These are phyloP conservation scores for Tuber calosporum DNA, from an alignment of 495 filamentous ascomycete genomes.

Conservation along the genomic window DNA sequence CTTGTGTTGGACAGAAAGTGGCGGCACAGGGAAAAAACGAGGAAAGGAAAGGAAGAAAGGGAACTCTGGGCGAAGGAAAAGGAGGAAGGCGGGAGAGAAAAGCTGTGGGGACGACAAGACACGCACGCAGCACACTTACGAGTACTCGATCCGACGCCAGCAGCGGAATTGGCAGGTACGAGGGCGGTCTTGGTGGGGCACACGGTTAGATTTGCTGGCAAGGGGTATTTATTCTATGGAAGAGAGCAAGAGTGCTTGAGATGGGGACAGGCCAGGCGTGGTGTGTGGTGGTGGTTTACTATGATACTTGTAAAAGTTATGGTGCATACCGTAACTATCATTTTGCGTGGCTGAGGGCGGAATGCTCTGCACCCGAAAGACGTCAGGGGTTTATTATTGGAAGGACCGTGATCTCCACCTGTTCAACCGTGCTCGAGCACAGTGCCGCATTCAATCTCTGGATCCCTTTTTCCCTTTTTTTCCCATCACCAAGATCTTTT, in stretches of 20 bases:
- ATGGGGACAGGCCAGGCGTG: background rate
- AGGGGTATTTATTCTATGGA: slow-evolving; percentile 15
- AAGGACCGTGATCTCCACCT: slow-evolving; percentile 28
- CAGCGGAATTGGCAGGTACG: slow-evolving; percentile 36
- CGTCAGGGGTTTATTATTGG: slow-evolving; percentile 35
- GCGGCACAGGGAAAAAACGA: slow-evolving; percentile 40
- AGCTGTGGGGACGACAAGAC: slow-evolving; percentile 25
- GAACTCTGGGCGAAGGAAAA: slow-evolving; percentile 38
- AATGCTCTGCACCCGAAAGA: slow-evolving; percentile 28
- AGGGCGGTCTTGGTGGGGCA: slow-evolving; percentile 25
- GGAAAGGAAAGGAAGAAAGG: slow-evolving; percentile 40
- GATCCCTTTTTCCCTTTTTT: background rate
- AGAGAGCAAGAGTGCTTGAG: background rate
- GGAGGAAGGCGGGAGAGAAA: slow-evolving; percentile 34
- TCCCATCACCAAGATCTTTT: background rate
- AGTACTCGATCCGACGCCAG: slow-evolving; percentile 31
- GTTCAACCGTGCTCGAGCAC: slow-evolving; percentile 9
- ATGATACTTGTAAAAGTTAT: background rate
- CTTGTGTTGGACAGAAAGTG: slow-evolving; percentile 44
- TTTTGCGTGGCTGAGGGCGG: slow-evolving; percentile 25
- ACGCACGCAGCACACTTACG: slow-evolving; percentile 37
- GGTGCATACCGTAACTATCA: background rate
- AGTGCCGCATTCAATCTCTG: background rate
- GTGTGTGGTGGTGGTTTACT: background rate
- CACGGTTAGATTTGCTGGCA: slow-evolving; percentile 38